Conservation (phyloP, 2,329 filamentous ascomycete species). For the Fusarium pseudograminearum region DNA sequence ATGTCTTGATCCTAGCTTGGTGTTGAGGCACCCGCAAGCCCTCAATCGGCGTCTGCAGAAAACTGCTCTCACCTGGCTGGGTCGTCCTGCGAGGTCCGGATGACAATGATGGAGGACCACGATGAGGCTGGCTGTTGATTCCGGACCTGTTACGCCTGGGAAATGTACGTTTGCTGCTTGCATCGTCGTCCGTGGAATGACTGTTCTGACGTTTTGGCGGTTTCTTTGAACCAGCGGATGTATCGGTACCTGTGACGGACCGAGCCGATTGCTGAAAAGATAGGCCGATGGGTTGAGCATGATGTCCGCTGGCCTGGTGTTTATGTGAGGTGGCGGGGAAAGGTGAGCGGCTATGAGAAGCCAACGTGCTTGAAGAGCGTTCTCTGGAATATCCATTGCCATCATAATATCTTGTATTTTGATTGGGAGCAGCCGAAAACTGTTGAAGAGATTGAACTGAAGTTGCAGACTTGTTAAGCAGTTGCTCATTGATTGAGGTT, state of each 20-base stretch:
- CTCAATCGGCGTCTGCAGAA: background rate
- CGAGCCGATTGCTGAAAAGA: constrained; percentile 1
- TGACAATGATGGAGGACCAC: background rate
- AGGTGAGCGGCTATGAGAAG: constrained; percentile 1
- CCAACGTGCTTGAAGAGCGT: constrained; percentile 15
- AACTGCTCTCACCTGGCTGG: background rate
- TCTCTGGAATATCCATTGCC: constrained; percentile 18
- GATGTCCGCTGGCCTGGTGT: constrained; percentile 10
- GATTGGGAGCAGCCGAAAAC: constrained; percentile 2
- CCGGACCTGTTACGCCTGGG: constrained; percentile 14
- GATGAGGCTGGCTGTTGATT: background rate
- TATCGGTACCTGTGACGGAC: constrained; percentile 15
- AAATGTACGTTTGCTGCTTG: constrained; percentile 8
- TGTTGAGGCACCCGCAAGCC: background rate
- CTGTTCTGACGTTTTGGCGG: constrained; percentile 36
- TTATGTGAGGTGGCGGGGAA: background rate
- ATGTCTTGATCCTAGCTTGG: background rate
- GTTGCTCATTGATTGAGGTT: constrained; percentile 10
- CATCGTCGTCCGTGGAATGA: constrained; percentile 30
- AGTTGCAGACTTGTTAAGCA: background rate
- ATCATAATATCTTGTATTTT: constrained; percentile 12
- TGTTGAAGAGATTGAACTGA: background rate
- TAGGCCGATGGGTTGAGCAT: background rate
- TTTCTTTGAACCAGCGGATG: constrained; percentile 19
- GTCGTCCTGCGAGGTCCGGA: background rate